Percentiles rank a stretch among this genome's conserved stretches.
Evolutionary conservation across 148 eudicot species (phyloP).

Genomic region (Tetragonia tetragonoides): DNA sequence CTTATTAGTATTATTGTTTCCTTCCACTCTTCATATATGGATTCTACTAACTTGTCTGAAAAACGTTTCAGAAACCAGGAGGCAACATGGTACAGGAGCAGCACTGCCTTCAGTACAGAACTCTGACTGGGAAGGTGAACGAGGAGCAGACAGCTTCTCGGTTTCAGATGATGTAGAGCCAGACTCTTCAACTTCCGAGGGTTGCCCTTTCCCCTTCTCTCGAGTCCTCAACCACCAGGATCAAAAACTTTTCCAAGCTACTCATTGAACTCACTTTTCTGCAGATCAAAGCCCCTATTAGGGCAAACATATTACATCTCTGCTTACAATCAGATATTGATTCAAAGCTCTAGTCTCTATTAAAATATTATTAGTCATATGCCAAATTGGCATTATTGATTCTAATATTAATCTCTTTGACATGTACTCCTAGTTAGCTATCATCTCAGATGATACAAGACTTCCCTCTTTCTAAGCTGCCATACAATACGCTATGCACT

Average conservation of each 20-base stretch:
- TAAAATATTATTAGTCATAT: neutral
- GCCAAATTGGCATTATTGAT: neutral
- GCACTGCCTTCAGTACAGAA: conserved; percentile 20
- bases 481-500: too few species aligned
- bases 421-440: neutral
- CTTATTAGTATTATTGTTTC: neutral
- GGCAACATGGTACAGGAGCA: conserved; percentile 28
- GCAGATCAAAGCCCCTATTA: conserved; percentile 1
- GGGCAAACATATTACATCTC: neutral
- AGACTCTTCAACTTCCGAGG: conserved; percentile 31
- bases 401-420: neutral
- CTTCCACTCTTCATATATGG: neutral
- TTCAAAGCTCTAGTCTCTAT: neutral
- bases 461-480: too few species aligned
- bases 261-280: neutral
- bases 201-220: too few species aligned
- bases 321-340: conserved; percentile 6
- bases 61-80: conserved; percentile 41
- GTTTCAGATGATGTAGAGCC: conserved; percentile 42
- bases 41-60: neutral
- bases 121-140: conserved; percentile 44
- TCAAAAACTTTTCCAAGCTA: neutral
- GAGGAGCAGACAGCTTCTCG: conserved; percentile 37
- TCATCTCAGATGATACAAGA: neutral
- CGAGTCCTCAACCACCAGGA: conserved; percentile 1